Evolutionary conservation across 2,329 filamentous ascomycete species (phyloP).

Genomic region (Calonectria fujianensis): DNA sequence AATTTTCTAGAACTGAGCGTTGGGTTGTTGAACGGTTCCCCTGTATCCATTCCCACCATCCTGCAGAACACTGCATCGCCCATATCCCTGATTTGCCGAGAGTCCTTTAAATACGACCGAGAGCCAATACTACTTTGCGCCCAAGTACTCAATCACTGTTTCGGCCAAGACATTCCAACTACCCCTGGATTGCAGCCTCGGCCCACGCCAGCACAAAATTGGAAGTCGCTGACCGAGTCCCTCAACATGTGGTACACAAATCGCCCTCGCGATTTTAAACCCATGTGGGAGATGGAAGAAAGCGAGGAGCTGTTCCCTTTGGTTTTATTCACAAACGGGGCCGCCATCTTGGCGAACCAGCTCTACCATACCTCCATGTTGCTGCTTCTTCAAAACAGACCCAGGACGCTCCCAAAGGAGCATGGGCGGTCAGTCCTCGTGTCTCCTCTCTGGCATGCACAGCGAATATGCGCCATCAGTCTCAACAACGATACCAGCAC

Average conservation of each 20-base stretch:
- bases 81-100: constrained; percentile 42
- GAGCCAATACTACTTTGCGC: constrained; percentile 59
- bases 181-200: constrained; percentile 37
- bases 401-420: constrained; percentile 62
- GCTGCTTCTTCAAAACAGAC: constrained; percentile 70
- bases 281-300: constrained; percentile 59
- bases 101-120: constrained; percentile 48
- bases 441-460: constrained; percentile 69
- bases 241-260: constrained; percentile 59
- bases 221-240: constrained; percentile 57
- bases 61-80: constrained; percentile 48
- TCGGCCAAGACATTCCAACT: constrained; percentile 39
- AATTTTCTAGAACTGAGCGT: constrained; percentile 52
- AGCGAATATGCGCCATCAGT: constrained; percentile 69
- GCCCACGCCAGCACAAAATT: constrained; percentile 52
- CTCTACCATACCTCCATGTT: constrained; percentile 74
- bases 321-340: constrained; percentile 62
- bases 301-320: constrained; percentile 58
- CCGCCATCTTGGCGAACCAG: constrained; percentile 70
- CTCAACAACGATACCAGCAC: constrained; percentile 66
- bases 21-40: constrained; percentile 53
- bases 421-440: constrained; percentile 57
- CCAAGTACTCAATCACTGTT: constrained; percentile 60
- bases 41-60: constrained; percentile 53
- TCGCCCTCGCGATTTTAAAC: constrained; percentile 58